These are phyloP conservation scores for Coriaria nepalensis DNA, from an alignment of 306 rosid genomes.

Conservation along the genomic window DNA sequence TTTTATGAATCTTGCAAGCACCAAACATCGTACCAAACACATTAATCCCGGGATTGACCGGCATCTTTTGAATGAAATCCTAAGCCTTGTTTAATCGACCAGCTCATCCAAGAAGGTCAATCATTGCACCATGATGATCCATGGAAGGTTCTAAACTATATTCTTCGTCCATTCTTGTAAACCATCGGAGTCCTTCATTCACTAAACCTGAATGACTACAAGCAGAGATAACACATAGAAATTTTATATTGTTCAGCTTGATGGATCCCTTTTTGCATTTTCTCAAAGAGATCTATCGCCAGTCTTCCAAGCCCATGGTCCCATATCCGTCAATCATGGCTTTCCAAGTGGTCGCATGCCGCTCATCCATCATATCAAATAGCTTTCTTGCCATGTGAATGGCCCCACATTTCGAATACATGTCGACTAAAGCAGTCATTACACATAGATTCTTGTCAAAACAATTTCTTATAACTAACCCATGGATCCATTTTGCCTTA, in stretches of 20 bases:
- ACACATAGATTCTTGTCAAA: slow-evolving; percentile 63
- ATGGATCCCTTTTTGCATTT: slow-evolving; percentile 44
- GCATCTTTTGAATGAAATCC: slow-evolving; percentile 72
- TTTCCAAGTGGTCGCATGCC: slow-evolving; percentile 83
- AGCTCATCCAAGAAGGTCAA: slow-evolving; percentile 81
- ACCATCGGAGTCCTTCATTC: slow-evolving; percentile 51
- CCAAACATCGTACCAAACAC: slow-evolving; percentile 87
- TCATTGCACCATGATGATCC: slow-evolving; percentile 89
- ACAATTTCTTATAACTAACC: slow-evolving; percentile 51
- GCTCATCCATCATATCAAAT: slow-evolving; percentile 62
- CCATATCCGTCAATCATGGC: slow-evolving; percentile 91
- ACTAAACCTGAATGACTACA: slow-evolving; percentile 85
- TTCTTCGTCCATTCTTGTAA: slow-evolving; percentile 47
- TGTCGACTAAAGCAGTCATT: slow-evolving; percentile 71
- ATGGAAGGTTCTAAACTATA: slow-evolving; percentile 59
- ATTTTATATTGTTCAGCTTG: slow-evolving; percentile 54
- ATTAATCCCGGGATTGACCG: slow-evolving; percentile 53
- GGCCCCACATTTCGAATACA: slow-evolving; percentile 73
- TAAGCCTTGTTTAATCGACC: slow-evolving; percentile 62
- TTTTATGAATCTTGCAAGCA: slow-evolving; percentile 77
- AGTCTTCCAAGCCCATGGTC: slow-evolving; percentile 68
- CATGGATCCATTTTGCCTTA: slow-evolving; percentile 92
- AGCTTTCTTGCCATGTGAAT: slow-evolving; percentile 54
- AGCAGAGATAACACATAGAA: slow-evolving; percentile 65
- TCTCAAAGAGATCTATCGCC: slow-evolving; percentile 45